Base-by-base conservation (phyloP, 2,329 filamentous ascomycete genomes). In the Gnomoniopsis sp. region DNA sequence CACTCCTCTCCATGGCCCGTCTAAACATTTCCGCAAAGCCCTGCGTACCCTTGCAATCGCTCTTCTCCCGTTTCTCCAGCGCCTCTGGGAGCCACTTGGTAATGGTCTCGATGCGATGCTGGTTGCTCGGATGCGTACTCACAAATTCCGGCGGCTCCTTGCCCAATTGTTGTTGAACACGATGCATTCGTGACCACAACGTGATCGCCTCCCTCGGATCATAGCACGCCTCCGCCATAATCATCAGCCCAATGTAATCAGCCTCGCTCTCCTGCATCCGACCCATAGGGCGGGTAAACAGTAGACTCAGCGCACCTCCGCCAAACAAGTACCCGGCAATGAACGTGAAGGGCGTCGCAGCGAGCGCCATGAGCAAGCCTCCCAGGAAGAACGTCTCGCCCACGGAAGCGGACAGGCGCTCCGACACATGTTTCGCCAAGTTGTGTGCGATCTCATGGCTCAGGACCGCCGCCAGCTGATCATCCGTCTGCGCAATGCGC, bases 381-480 rank as follows among this genome's bases (percentile, higher is more conserved):
- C 77, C 79, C 12, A 80, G 70, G 33, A 84, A 71, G 23, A 84
- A 71, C 53, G 80, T 82, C 58, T 75, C 73, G n/a, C 82, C 78
- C 61, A 82, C 77, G 50, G 76, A 74, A 43, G 77, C 75, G 14
- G 80, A 84, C 67, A 84, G 75, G 34, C 83, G 79, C 77, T 93
- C 90, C 19, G 81, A 85, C 7, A 81, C 75, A 68, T 91, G 88
- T 58, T 84, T 81, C 0, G 88, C 88, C 17, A 90, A 79, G 62
- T 88, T 89, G 69, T 93, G 90, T 19, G 89, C 88, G 61, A 93
- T 90, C 75, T 93, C 90, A 72, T 93, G 90, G 15, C 88, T 88
- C 15, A 93, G 77, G 2, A 93, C 88, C 1, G 89, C 85, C 4
- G 90, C 90, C 26, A 93, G 77, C 3, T 85, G 87, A 68, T 88